Conservation (phyloP, 495 filamentous ascomycete species). For the Talaromyces thailandensis region DNA sequence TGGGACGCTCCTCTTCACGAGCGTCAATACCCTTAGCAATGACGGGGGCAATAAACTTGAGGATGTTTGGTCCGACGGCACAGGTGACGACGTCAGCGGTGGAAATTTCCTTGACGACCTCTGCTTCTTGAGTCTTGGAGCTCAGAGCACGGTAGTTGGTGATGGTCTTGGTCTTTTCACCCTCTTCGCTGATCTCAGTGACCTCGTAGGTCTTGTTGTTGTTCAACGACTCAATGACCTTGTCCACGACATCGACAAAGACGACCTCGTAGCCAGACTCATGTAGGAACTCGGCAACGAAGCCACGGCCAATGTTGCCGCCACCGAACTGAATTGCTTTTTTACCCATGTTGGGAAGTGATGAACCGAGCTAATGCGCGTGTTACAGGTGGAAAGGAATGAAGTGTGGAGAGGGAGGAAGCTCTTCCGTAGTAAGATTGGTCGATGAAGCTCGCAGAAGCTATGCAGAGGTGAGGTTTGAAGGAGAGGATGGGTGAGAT, state of each 20-base stretch:
- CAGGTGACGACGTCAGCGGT: slow-evolving; percentile 88
- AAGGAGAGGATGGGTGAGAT: slow-evolving; percentile 5
- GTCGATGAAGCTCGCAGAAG: not conserved
- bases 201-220: slow-evolving; percentile 70
- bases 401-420: not conserved
- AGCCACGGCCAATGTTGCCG: slow-evolving; percentile 77
- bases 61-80: slow-evolving; percentile 90
- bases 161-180: slow-evolving; percentile 71
- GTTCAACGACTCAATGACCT: slow-evolving; percentile 68
- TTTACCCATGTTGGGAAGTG: slow-evolving; percentile 45
- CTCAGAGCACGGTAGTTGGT: slow-evolving; percentile 95
- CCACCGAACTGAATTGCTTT: slow-evolving; percentile 91
- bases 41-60: slow-evolving; percentile 89
- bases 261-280: slow-evolving; percentile 73
- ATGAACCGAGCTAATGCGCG: not conserved
- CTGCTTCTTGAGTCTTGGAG: slow-evolving; percentile 70
- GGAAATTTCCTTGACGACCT: slow-evolving; percentile 75
- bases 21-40: slow-evolving; percentile 85
- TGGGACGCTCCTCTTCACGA: slow-evolving; percentile 58
- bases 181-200: slow-evolving; percentile 83
- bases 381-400: not conserved
- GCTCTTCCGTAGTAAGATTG: not conserved
- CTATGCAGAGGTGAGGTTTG: not conserved
- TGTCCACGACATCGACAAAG: slow-evolving; percentile 87
- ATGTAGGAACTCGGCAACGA: slow-evolving; percentile 70